These are phyloP conservation scores for Carex littledalei DNA, from an alignment of 176 grass and related monocot species.

Conservation along the genomic window DNA sequence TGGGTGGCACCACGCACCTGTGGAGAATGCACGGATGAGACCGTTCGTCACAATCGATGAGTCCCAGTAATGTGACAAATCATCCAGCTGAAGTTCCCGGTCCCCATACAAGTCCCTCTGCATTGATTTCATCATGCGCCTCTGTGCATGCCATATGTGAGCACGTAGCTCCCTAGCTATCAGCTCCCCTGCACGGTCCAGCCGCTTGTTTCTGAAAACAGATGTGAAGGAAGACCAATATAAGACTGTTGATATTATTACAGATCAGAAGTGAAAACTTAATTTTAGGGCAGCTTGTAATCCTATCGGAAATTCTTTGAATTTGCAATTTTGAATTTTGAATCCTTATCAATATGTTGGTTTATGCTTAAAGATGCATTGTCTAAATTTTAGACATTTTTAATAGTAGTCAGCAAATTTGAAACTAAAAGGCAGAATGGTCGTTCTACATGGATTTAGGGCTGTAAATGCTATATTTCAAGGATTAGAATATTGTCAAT, in stretches of 20 bases:
- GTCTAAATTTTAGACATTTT: neutral
- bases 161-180: conserved; percentile 79
- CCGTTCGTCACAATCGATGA: conserved; percentile 84
- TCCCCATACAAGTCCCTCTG: conserved; percentile 92
- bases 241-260: neutral
- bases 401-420: neutral
- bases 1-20: conserved; percentile 91
- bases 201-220: conserved; percentile 59
- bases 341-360: neutral
- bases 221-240: neutral
- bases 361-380: neutral
- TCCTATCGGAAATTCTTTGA: neutral
- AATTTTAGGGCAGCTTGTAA: neutral
- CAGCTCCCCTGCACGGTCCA: conserved; percentile 74
- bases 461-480: neutral
- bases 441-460: neutral
- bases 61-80: conserved; percentile 60
- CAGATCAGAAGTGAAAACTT: neutral
- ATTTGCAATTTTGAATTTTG: neutral
- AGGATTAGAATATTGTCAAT: neutral
- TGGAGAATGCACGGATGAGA: conserved; percentile 78
- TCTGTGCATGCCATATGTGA: conserved; percentile 79
- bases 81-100: conserved; percentile 39
- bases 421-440: neutral
- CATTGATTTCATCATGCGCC: conserved; percentile 75